Base-by-base conservation (phyloP, 495 filamentous ascomycete species). In the Podospora conica region DNA sequence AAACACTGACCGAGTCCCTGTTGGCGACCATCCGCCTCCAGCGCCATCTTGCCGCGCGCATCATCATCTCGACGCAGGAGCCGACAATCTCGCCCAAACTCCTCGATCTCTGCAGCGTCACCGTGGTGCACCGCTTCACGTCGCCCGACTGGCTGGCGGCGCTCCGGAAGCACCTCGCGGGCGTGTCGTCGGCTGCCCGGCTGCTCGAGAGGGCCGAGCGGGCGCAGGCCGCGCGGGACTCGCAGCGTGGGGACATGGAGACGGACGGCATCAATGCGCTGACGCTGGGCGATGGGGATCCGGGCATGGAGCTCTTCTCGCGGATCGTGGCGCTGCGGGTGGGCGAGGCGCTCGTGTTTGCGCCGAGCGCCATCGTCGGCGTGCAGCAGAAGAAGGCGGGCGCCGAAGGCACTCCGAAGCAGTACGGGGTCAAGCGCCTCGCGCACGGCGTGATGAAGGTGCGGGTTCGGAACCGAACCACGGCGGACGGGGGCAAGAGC, bases 11-110 rank as follows among this genome's bases (percentile, higher is more conserved):
- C 0, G 81, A 90, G 27, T 82, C 81, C 1, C 77, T 93, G 4
- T 78, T 93, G 0, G 80, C 82, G 0, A 80, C 81, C 0, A 89
- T 94, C 70, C 82, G 90, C 4, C 80, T 86, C 54, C 89, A 93
- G 70, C 87, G 91, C 9, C 90, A 93, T 71, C 73, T 87, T 0
- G 90, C 80, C 4, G 79, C 83, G 0, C 82, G 90, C 1, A 78
- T 92, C 15, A 65, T 94, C 48, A 87, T 93, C 29, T 86, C 90
- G 0, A 94, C 91, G 0, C 90, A 95, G 70, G 91, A 94, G 67
- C 91, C 91, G 0, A 93, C 90, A 0, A 85, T 94, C 53, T 88
- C 88, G 0, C 84, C 86, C 0, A 75, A 77, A 24, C 82, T 94
- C 2, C 78, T 94, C 0, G 88, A 88, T 65, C 81, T 94, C 8